A percentile compares a stretch with the other conserved stretches of the same genome.
Conservation (phyloP, 768 basidiomycete genomes). For the Pisolithus microcarpus region DNA sequence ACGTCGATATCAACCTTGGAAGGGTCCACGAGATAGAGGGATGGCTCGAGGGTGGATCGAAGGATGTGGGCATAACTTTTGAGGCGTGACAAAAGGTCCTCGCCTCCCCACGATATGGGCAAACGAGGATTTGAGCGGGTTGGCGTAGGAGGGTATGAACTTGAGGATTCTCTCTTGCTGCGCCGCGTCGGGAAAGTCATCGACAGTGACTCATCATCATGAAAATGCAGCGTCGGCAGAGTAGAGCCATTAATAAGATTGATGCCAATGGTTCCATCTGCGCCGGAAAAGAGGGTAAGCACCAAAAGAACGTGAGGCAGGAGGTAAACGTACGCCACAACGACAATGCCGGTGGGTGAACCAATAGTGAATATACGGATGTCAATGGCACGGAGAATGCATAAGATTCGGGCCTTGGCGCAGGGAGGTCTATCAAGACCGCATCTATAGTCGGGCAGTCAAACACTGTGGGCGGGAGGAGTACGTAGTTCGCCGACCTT, state of each 20-base stretch:
- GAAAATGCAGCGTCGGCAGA: slow-evolving; percentile 87
- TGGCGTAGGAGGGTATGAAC: slow-evolving; percentile 58
- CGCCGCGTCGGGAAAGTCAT: slow-evolving; percentile 42
- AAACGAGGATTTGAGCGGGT: slow-evolving; percentile 37
- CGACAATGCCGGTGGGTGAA: slow-evolving; percentile 75
- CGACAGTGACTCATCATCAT: slow-evolving; percentile 92
- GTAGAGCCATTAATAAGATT: slow-evolving; percentile 84
- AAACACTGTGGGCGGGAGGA: neutral
- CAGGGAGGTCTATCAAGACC: slow-evolving; percentile 79
- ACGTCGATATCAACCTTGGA: slow-evolving; percentile 88
- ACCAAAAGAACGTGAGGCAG: neutral
- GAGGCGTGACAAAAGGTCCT: slow-evolving; percentile 74
- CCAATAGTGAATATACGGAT: slow-evolving; percentile 82
- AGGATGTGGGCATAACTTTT: slow-evolving; percentile 73
- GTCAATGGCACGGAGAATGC: slow-evolving; percentile 92
- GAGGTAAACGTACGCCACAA: slow-evolving; percentile 62
- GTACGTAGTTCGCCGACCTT: slow-evolving; percentile 41
- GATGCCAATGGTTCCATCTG: slow-evolving; percentile 84
- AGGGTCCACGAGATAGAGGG: slow-evolving; percentile 87
- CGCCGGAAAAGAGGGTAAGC: neutral
- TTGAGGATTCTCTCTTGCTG: slow-evolving; percentile 31
- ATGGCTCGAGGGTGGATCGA: slow-evolving; percentile 78
- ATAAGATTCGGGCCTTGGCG: slow-evolving; percentile 80
- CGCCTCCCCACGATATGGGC: slow-evolving; percentile 74
- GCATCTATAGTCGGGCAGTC: slow-evolving; percentile 45